Evolutionary conservation across 208 protist species (phyloP).

Genomic region (Leptomonas pyrrhocoris): DNA sequence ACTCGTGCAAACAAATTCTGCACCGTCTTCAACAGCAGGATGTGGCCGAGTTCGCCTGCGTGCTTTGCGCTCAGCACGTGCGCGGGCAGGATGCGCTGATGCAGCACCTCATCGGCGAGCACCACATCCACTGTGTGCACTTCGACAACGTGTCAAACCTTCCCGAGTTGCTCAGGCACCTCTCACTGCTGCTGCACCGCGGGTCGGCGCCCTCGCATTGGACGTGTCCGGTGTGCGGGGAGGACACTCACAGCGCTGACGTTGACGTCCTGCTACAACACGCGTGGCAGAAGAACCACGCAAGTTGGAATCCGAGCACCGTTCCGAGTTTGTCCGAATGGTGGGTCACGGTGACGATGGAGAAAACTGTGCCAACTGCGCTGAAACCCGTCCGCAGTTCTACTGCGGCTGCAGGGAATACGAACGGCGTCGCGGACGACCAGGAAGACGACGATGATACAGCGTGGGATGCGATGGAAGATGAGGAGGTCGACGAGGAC

Average conservation of each 20-base stretch:
- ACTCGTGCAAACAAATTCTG: constrained; percentile 62
- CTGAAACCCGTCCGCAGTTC: not conserved
- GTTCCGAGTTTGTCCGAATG: constrained; percentile 52
- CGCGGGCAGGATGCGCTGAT: constrained; percentile 55
- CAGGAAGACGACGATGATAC: constrained; percentile 25
- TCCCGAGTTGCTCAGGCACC: constrained; percentile 40
- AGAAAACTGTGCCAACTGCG: not conserved
- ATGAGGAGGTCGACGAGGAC: constrained; percentile 53
- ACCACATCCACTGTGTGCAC: constrained; percentile 51
- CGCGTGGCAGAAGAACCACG: constrained; percentile 31
- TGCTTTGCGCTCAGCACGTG: constrained; percentile 50
- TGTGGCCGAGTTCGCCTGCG: constrained; percentile 44
- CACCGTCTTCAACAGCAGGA: constrained; percentile 43
- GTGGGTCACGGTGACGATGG: constrained; percentile 25
- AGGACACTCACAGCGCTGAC: constrained; percentile 9
- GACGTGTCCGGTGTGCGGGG: constrained; percentile 65
- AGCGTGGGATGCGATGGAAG: constrained; percentile 32
- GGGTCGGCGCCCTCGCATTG: constrained; percentile 1
- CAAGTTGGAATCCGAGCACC: constrained; percentile 48
- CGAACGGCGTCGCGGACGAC: not conserved
- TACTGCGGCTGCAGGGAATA: not conserved
- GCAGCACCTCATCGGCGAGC: constrained; percentile 56
- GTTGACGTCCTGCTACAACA: constrained; percentile 25
- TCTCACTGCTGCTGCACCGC: constrained; percentile 26
- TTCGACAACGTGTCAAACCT: constrained; percentile 68